phyloP scores from a whole-genome alignment of 495 filamentous ascomycete genomes.

The Pseudoneurospora amorphoporcata region DNA sequence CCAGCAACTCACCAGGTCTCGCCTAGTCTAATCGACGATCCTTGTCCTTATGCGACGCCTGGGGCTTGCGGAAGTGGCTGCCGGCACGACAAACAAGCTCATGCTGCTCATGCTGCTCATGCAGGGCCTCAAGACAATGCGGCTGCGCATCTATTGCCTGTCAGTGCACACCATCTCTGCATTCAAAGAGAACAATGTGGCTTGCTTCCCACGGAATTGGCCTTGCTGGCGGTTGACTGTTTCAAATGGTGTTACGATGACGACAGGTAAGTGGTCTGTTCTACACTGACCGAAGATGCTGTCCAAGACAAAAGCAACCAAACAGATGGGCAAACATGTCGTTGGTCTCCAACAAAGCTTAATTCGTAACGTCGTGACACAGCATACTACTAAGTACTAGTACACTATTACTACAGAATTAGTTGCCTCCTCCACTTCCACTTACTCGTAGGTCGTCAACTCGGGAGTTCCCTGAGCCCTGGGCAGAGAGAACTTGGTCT shows the following conservation, averaged over 20 bases:
- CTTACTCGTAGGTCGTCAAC: slow-evolving; percentile 32
- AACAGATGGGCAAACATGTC: not conserved
- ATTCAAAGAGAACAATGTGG: not conserved
- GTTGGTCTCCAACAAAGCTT: not conserved
- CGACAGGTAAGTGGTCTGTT: not conserved
- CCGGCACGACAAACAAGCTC: not conserved
- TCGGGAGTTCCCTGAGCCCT: slow-evolving; percentile 42
- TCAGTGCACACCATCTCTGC: not conserved
- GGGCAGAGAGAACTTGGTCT: slow-evolving; percentile 56
- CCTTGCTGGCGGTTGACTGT: not conserved
- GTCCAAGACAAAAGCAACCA: not conserved
- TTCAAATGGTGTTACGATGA: not conserved
- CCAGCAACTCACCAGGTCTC: not conserved
- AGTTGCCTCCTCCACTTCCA: not conserved
- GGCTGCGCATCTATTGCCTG: not conserved
- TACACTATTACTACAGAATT: not conserved
- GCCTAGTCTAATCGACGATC: not conserved
- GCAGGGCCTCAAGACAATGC: not conserved
- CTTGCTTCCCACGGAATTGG: not conserved
- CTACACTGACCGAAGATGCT: not conserved
- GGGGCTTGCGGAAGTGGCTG: not conserved
- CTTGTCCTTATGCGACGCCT: not conserved
- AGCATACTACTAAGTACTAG: not conserved
- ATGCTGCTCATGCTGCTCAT: not conserved
- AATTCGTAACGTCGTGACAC: not conserved